Evolutionary conservation across 2,329 filamentous ascomycete genomes (phyloP), one percentile per base, ranked within the genome.

Genomic region (Blastomyces parvus): DNA sequence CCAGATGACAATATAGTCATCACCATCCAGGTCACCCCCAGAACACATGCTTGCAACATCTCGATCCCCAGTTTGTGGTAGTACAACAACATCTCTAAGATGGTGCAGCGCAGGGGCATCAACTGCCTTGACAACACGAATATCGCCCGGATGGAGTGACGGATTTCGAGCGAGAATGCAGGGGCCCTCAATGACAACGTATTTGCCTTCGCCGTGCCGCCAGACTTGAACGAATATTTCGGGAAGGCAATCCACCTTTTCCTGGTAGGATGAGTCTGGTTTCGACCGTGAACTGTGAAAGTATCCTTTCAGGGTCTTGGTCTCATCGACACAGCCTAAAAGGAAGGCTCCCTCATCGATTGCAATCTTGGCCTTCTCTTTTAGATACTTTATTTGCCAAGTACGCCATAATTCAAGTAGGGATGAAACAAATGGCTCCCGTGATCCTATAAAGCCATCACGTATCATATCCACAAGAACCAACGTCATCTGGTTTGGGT

Each of bases 1-100:
- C 93, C 94, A 99, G 56, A 97, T 88, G 5, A 97, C 86, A 62
- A 97, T 87, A 72, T 91, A 99, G 72, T 99, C 94, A 70, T 99
- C 94, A 0, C 94, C 94, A 71, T 99, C 94, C 0, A 99, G 82
- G 71, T 99, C 94, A 0, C 94, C 94, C 1, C 94, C 94, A 3
- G 94, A 96, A 67, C 94, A 91, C 93, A 97, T 97, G 70, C 89
- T 91, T 0, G 92, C 86, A 27, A 99, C 78, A 66, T 96, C 91
- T 19, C 88, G 82, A 70, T 97, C 91, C 0, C 93, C 93, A 0
- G 80, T 87, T 44, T 89, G 85, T 0, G 94, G 90, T 59, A 99
- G 88, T 0, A 97, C 91, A 0, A 97, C 87, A 0, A 95, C 89
- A 71, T 97, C 87, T 63, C 84, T 87, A 3, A 97, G 80, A 69